A percentile compares a stretch with the other conserved stretches of the same genome.
phyloP scores from a whole-genome alignment of 371 early-diverging fungal genomes.

The Rhizopus sp. region DNA sequence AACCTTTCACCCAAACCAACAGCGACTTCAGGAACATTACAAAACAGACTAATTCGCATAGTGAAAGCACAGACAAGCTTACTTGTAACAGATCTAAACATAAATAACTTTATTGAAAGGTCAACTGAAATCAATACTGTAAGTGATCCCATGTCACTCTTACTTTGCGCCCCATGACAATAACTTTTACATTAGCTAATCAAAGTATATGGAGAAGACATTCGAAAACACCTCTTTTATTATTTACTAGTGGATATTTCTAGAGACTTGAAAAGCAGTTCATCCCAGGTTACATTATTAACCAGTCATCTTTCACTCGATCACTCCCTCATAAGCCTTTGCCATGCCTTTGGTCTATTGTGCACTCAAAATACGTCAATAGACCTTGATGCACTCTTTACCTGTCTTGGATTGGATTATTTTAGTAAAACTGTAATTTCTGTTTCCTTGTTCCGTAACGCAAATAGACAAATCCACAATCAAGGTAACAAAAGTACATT shows the following conservation, averaged over 20 bases:
- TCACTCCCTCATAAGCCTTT: constrained; percentile 44
- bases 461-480: constrained; percentile 35
- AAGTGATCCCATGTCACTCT: constrained; percentile 21
- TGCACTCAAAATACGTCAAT: constrained; percentile 46
- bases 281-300: constrained; percentile 49
- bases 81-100: constrained; percentile 55
- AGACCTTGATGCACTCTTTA: constrained; percentile 49
- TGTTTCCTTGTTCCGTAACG: constrained; percentile 45
- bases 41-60: constrained; percentile 56
- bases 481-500: constrained; percentile 44
- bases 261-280: constrained; percentile 23
- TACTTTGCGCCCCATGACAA: neutral
- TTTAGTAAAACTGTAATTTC: constrained; percentile 49
- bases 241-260: constrained; percentile 49
- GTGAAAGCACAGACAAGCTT: constrained; percentile 66
- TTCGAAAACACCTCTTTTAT: constrained; percentile 58
- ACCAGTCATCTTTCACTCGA: constrained; percentile 35
- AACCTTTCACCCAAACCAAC: constrained; percentile 27
- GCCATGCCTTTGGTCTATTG: constrained; percentile 43
- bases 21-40: constrained; percentile 31
- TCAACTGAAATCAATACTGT: constrained; percentile 56
- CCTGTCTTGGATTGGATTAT: constrained; percentile 39
- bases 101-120: constrained; percentile 53
- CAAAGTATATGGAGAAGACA: constrained; percentile 58
- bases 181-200: constrained; percentile 40